phyloP scores from a whole-genome alignment of 2,329 filamentous ascomycete species.

The Calonectria leucothoes region DNA sequence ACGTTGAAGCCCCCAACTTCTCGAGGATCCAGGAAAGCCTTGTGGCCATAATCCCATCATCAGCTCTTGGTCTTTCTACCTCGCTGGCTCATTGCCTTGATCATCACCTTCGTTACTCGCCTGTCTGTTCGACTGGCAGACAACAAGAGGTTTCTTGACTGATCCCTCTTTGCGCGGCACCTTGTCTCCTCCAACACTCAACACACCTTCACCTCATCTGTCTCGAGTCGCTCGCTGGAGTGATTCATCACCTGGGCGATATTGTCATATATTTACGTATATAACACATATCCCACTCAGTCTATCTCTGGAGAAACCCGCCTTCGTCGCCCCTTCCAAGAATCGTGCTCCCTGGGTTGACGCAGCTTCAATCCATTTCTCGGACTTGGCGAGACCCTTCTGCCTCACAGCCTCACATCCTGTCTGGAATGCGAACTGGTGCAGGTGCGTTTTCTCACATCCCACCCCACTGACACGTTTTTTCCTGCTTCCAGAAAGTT shows the following conservation, averaged over 20 bases:
- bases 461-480: slow-evolving; percentile 20
- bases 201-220: no score
- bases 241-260: slow-evolving; percentile 8
- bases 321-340: not conserved
- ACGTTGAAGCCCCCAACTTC: slow-evolving; percentile 39
- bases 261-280: slow-evolving; percentile 10
- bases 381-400: slow-evolving; percentile 32
- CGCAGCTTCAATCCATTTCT: slow-evolving; percentile 30
- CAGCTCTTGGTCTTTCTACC: slow-evolving; percentile 7
- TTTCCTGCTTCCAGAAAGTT: slow-evolving; percentile 6
- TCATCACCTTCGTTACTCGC: slow-evolving; percentile 18
- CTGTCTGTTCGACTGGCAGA: slow-evolving; percentile 9
- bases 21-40: slow-evolving; percentile 33
- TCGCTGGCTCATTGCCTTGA: slow-evolving; percentile 14
- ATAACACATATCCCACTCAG: not conserved
- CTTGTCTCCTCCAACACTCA: not conserved
- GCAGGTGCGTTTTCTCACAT: slow-evolving; percentile 37
- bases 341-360: slow-evolving; percentile 4
- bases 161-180: slow-evolving; percentile 3
- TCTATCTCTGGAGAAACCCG: not conserved
- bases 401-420: slow-evolving; percentile 31
- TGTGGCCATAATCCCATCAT: slow-evolving; percentile 22
- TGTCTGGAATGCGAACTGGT: slow-evolving; percentile 42
- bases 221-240: slow-evolving; percentile 3
- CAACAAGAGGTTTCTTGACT: slow-evolving; percentile 9